These are phyloP conservation scores for Globisporangium recalcitrans DNA, from an alignment of 352 stramenopile species.

Conservation along the genomic window DNA sequence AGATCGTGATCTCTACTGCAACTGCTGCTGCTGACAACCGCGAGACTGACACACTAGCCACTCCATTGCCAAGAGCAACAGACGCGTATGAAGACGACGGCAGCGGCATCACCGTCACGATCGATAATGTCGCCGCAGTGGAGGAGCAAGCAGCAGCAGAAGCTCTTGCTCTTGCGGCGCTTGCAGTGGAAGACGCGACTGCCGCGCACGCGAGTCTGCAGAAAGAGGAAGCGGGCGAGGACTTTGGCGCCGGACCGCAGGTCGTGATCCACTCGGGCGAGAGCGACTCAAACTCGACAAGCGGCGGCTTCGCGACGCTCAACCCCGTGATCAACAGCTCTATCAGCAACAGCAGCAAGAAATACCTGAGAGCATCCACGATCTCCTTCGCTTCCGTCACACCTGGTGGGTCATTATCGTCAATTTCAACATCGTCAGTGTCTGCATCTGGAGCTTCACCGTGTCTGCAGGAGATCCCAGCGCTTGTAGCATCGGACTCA, in stretches of 20 bases:
- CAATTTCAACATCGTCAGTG: not conserved
- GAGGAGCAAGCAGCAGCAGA: not conserved
- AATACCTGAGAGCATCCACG: slow-evolving; percentile 6
- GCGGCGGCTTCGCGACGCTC: slow-evolving; percentile 53
- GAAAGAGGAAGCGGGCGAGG: slow-evolving; percentile 10
- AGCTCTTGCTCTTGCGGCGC: not conserved
- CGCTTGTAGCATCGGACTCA: slow-evolving; percentile 2
- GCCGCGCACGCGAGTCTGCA: not conserved
- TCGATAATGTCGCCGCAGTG: slow-evolving; percentile 13
- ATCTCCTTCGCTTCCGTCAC: slow-evolving; percentile 3
- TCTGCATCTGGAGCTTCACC: slow-evolving; percentile 11
- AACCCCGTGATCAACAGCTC: slow-evolving; percentile 49
- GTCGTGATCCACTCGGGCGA: slow-evolving; percentile 75
- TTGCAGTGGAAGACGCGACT: not conserved
- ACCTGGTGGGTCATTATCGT: not conserved
- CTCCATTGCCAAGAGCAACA: not conserved
- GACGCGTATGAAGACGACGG: slow-evolving; percentile 22
- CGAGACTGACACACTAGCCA: not conserved
- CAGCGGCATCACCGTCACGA: slow-evolving; percentile 46
- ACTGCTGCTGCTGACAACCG: not conserved
- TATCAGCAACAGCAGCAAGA: not conserved
- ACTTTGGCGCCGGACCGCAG: slow-evolving; percentile 34
- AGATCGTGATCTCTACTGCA: slow-evolving; percentile 12
- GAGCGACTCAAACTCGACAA: slow-evolving; percentile 43
- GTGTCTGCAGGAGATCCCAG: slow-evolving; percentile 46